phyloP scores from a whole-genome alignment of 208 protist species.

The Kentomonas sorsogonicus region DNA sequence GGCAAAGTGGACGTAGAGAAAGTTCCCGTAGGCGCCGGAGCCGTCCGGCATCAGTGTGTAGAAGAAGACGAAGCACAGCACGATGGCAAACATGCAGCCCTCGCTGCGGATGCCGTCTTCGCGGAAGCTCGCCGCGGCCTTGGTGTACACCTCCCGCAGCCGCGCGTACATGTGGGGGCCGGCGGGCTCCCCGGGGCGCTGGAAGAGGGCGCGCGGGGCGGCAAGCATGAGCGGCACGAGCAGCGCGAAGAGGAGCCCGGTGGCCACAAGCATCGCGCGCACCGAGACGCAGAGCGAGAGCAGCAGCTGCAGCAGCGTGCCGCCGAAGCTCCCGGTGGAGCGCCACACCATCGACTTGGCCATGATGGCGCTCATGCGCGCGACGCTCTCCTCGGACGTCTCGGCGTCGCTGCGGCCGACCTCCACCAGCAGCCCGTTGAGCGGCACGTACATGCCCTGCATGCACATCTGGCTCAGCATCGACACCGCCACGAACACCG shows the following conservation, averaged over 20 bases:
- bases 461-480: constrained; percentile 23
- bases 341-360: constrained; percentile 43
- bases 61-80: constrained; percentile 41
- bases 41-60: constrained; percentile 46
- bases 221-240: constrained; percentile 23
- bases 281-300: constrained; percentile 13
- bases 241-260: constrained; percentile 15
- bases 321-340: constrained; percentile 24
- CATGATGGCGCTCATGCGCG: constrained; percentile 37
- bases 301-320: constrained; percentile 23
- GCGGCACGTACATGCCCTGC: constrained; percentile 41
- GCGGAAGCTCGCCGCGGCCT: constrained; percentile 10
- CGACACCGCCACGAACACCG: constrained; percentile 21
- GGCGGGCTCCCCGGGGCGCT: constrained; percentile 9
- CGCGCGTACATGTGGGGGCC: constrained; percentile 16
- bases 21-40: constrained; percentile 36
- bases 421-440: constrained; percentile 48
- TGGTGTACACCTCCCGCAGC: constrained; percentile 5
- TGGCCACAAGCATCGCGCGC: constrained; percentile 17
- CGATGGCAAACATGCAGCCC: constrained; percentile 29
- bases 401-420: constrained; percentile 32
- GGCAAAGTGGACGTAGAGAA: constrained; percentile 24
- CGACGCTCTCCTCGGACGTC: constrained; percentile 32
- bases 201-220: constrained; percentile 21
- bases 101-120: constrained; percentile 21